Base-by-base conservation (phyloP, 345 rosid genomes). In the Draba incana region DNA sequence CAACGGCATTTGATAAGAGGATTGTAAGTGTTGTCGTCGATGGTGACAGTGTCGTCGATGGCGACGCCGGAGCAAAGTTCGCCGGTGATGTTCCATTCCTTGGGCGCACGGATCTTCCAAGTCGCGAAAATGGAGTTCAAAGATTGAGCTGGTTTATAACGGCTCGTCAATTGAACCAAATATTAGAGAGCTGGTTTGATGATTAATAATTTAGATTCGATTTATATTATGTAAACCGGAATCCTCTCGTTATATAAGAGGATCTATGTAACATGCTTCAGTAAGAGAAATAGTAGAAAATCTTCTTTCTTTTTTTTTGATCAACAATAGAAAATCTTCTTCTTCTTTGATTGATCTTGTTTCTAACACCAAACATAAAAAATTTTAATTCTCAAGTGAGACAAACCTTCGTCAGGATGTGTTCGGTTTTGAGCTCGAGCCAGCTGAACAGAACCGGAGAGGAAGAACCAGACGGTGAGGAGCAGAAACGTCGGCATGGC, bases 1-100 rank as follows among this genome's bases (percentile, higher is more conserved):
- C 93, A 87, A 54, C 77, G 78, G 70, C 93, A 87, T 78, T 68
- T 82, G 75, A 85, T 81, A 2, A 81, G 68, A 7, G 89, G 88
- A 15, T 85, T 83, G 76, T 79, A 58, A 15, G 8, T 23, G 1
- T 0, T 50, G 61, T 49, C 10, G 45, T 54, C 45, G 41, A 35
- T 35, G 10, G 15, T 0, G 13, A 80, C 55, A 12, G 8, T 3
- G 0, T 9, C 45, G 15, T 71, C 45, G 41, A 35, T 35, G 53
- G 92, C 90, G 1, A 59, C 64, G 64, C 85, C 92, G 45, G 75
- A 79, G 80, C 91, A 86, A 16, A 78, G 82, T 46, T 86, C 81
- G 54, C 91, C 88, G 37, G 76, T 82, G 15, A 27, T 68, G 75
- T 85, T 87, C 90, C 92, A 85, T 4, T 25, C 46, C 0, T 35